These are phyloP conservation scores for Melaleuca alternifolia DNA, from an alignment of 345 rosid species.

Conservation along the genomic window DNA sequence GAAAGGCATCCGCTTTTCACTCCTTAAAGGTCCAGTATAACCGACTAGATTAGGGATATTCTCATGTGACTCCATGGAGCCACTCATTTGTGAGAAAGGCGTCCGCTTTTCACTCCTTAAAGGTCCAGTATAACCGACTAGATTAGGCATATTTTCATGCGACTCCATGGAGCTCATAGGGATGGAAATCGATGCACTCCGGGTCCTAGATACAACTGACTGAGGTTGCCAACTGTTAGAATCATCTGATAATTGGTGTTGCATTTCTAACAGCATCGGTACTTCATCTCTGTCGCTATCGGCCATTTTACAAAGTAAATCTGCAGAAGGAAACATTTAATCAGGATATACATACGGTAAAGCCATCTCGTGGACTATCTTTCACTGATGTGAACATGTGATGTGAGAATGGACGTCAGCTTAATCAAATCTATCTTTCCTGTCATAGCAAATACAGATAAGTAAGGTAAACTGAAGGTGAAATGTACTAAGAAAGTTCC, in stretches of 20 bases:
- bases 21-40: constrained; percentile 76
- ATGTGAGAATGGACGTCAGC: background rate
- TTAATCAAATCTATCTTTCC: background rate
- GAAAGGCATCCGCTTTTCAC: constrained; percentile 39
- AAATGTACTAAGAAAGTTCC: background rate
- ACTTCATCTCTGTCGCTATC: constrained; percentile 45
- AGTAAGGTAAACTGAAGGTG: background rate
- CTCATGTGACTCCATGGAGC: constrained; percentile 34
- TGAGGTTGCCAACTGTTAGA: constrained; percentile 22
- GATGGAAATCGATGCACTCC: constrained; percentile 57
- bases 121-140: constrained; percentile 32
- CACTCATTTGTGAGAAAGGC: too few species aligned
- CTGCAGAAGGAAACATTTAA: constrained; percentile 4
- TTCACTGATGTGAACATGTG: background rate
- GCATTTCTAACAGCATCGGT: constrained; percentile 47
- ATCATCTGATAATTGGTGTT: constrained; percentile 14
- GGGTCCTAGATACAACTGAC: constrained; percentile 25
- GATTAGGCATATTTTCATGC: constrained; percentile 21
- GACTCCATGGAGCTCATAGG: constrained; percentile 35
- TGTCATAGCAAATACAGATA: background rate
- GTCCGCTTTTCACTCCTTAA: too few species aligned
- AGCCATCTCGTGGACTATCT: background rate
- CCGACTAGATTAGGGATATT: constrained; percentile 34
- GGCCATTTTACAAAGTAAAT: constrained; percentile 25
- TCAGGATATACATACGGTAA: background rate